Conservation (phyloP, 2,329 filamentous ascomycete species). For the Alternaria burnsii region DNA sequence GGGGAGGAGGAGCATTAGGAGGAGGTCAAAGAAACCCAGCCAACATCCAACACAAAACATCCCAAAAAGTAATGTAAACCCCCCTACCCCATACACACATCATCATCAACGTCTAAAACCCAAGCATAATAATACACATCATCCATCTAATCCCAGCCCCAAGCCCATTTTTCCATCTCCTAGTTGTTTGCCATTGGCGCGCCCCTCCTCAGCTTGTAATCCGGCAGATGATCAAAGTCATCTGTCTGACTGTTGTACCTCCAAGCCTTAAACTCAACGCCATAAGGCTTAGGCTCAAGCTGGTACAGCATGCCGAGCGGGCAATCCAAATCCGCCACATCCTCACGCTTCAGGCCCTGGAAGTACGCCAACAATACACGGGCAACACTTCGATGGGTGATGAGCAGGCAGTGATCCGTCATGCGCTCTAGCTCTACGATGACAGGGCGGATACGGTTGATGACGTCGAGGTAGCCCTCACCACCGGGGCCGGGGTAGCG, state of each 20-base stretch:
- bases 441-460: slow-evolving; percentile 92
- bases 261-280: slow-evolving; percentile 96
- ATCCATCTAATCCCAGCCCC: neutral
- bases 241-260: slow-evolving; percentile 79
- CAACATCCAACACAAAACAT: neutral
- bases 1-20: neutral
- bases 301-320: slow-evolving; percentile 93
- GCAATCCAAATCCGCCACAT: slow-evolving; percentile 93
- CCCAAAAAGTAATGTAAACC: neutral
- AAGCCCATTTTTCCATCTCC: neutral
- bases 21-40: neutral
- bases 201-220: slow-evolving; percentile 77
- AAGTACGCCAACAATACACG: slow-evolving; percentile 96
- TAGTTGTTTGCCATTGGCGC: slow-evolving; percentile 49
- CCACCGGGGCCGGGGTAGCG: slow-evolving; percentile 96
- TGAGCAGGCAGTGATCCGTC: slow-evolving; percentile 91
- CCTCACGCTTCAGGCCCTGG: slow-evolving; percentile 86
- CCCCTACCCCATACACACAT: neutral
- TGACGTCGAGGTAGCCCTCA: slow-evolving; percentile 95
- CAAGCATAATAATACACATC: slow-evolving; percentile 13
- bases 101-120: neutral
- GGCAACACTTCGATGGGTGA: slow-evolving; percentile 91
- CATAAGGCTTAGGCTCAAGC: slow-evolving; percentile 96
- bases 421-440: slow-evolving; percentile 97
- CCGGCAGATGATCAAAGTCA: slow-evolving; percentile 86